Base-by-base conservation (phyloP, 108 stramenopile genomes). In the Seminavis robusta region DNA sequence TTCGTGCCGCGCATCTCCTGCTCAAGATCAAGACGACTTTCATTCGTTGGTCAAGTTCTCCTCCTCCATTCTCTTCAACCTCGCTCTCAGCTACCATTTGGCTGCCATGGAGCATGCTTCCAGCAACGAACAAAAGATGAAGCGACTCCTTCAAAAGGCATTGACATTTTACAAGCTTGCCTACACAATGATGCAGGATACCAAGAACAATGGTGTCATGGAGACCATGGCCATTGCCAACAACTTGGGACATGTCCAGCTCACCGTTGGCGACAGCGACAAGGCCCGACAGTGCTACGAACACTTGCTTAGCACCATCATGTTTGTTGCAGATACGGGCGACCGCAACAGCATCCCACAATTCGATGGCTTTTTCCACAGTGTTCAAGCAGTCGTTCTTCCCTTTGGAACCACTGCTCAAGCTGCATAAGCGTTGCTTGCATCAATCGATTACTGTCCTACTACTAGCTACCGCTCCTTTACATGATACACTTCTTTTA, bases 191-290 rank as follows among this genome's bases (percentile, higher is more conserved):
- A 32, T 68, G 1, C 52, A 60, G 30, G 37, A 54, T 11, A 59
- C 53, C 20, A 51, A 59, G 29, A 43, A 56, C 19, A 8, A 59
- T 19, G 36, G 1, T 1, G 31, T 52, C 29, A 19, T 52, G 3
- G 32, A 33, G n/a, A 40, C 45, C 43, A 73, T 73, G 63, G 55
- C 63, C 23, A 32, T 73, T 5, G 38, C 43, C 52, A 73, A 73
- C 32, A 73, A 73, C 31, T 16, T 65, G 8, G 56, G 61, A 10
- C 56, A 65, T 3, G 49, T 73, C 23, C 57, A 73, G 21, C 33
- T 32, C n/a, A 21, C 28, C 9, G 61, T 65, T 11, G 51, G 56
- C 10, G 52, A 73, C 39, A 34, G 36, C 13, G 21, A 30, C 2
- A 60, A 59, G 38, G 46, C 47, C 30, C 27, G 49, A 31, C 40